A percentile compares a stretch with the other conserved stretches of the same genome.
Evolutionary conservation across 345 rosid species (phyloP).

Genomic region (Conringia planisiliqua): DNA sequence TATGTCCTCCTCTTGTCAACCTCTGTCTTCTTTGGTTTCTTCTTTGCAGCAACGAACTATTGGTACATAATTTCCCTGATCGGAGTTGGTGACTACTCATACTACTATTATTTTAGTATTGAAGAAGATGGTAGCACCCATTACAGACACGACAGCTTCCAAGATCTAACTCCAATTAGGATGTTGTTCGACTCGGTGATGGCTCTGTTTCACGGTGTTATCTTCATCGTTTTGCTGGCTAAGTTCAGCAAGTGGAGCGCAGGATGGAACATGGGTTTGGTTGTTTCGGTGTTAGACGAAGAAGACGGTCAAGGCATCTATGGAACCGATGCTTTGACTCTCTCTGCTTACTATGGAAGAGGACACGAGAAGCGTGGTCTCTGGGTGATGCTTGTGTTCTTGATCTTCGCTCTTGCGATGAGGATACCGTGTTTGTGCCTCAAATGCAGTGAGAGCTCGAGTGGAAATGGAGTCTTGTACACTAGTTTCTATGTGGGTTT

Average conservation of each 20-base stretch:
- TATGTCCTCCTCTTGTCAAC: conserved; percentile 36
- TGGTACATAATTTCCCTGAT: not conserved
- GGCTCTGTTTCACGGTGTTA: conserved; percentile 24
- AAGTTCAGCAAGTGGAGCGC: conserved; percentile 43
- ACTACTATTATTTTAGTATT: not conserved
- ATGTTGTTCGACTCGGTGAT: not conserved
- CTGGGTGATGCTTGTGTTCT: conserved; percentile 37
- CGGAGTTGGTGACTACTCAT: not conserved
- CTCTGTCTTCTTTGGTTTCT: conserved; percentile 28
- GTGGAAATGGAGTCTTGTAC: conserved; percentile 12
- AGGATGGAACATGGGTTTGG: conserved; percentile 45
- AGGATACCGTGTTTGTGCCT: conserved; percentile 33
- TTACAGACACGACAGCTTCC: not conserved
- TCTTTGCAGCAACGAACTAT: conserved; percentile 30
- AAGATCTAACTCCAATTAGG: not conserved
- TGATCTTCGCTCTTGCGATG: conserved; percentile 20
- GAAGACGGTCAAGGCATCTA: conserved; percentile 8
- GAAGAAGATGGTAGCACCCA: not conserved
- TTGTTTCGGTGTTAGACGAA: conserved; percentile 39
- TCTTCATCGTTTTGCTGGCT: conserved; percentile 17
- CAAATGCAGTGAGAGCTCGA: conserved; percentile 20
- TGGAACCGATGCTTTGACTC: conserved; percentile 31
- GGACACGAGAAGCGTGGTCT: conserved; percentile 27
- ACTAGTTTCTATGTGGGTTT: conserved; percentile 17
- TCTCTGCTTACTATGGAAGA: conserved; percentile 31